A percentile compares a stretch with the other conserved stretches of the same genome.
These are phyloP conservation scores for Fusarium setosum DNA, from an alignment of 2,329 filamentous ascomycete species.

Conservation along the genomic window DNA sequence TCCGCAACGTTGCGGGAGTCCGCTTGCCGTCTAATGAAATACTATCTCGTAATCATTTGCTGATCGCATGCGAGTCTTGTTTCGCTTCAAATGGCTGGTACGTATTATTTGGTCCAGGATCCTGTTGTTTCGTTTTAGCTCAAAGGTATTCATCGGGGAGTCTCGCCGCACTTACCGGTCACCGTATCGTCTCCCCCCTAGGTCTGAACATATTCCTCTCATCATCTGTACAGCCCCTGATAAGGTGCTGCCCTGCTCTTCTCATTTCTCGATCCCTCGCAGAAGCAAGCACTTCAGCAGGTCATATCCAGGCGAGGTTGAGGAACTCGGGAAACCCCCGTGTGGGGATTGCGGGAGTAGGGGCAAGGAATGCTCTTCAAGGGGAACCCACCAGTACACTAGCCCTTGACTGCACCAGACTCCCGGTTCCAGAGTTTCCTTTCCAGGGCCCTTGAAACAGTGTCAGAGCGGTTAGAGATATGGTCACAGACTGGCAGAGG, in stretches of 20 bases:
- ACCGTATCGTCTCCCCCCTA: not conserved
- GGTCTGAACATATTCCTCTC: not conserved
- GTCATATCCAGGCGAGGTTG: slow-evolving; percentile 28
- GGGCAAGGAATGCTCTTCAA: slow-evolving; percentile 20
- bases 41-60: slow-evolving; percentile 32
- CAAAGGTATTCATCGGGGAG: not conserved
- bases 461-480: slow-evolving; percentile 12
- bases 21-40: slow-evolving; percentile 20
- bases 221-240: slow-evolving; percentile 1
- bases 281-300: slow-evolving; percentile 2
- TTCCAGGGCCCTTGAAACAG: slow-evolving; percentile 11
- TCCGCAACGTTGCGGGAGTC: slow-evolving; percentile 18
- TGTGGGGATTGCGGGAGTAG: slow-evolving; percentile 32
- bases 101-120: not conserved
- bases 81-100: slow-evolving; percentile 2
- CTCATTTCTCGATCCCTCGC: not conserved
- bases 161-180: slow-evolving; percentile 3
- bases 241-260: not conserved
- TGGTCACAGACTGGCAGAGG: slow-evolving; percentile 4
- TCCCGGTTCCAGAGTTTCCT: slow-evolving; percentile 23
- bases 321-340: slow-evolving; percentile 28
- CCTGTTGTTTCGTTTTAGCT: not conserved
- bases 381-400: slow-evolving; percentile 29
- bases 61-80: slow-evolving; percentile 29
- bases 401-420: slow-evolving; percentile 22